phyloP scores from a whole-genome alignment of 1,284 basidiomycete species.

The Mrakiaceae sp. region DNA sequence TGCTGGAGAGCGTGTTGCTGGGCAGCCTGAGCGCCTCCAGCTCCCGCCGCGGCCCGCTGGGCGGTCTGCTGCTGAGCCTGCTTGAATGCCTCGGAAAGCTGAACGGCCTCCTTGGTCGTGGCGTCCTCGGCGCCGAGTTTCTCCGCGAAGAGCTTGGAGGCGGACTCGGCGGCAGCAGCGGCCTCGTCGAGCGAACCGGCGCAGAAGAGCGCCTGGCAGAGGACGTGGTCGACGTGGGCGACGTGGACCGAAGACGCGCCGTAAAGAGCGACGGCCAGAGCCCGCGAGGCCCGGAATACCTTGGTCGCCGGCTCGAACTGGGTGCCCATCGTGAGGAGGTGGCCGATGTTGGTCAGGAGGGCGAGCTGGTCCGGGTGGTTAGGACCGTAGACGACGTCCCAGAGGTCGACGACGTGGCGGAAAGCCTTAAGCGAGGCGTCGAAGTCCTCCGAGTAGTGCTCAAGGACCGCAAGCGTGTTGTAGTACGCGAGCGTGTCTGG shows the following conservation, averaged over 20 bases:
- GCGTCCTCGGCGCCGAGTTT: slow-evolving; percentile 33
- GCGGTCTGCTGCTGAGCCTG: slow-evolving; percentile 30
- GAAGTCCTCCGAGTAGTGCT: slow-evolving; percentile 38
- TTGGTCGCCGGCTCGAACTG: slow-evolving; percentile 30
- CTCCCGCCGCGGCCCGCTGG: slow-evolving; percentile 20
- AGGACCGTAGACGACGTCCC: slow-evolving; percentile 42
- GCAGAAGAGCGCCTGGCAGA: slow-evolving; percentile 37
- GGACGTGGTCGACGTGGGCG: slow-evolving; percentile 32
- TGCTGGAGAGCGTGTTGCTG: slow-evolving; percentile 2
- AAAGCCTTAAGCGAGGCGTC: slow-evolving; percentile 39
- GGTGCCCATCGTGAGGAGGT: slow-evolving; percentile 32
- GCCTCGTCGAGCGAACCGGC: slow-evolving; percentile 33
- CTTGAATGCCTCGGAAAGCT: slow-evolving; percentile 32
- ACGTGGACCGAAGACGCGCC: slow-evolving; percentile 31
- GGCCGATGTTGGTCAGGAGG: slow-evolving; percentile 30
- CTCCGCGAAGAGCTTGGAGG: slow-evolving; percentile 35
- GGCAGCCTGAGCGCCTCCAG: slow-evolving; percentile 15
- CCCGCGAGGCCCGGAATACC: slow-evolving; percentile 29
- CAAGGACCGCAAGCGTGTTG: slow-evolving; percentile 45
- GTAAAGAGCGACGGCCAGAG: slow-evolving; percentile 26
- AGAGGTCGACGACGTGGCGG: slow-evolving; percentile 41
- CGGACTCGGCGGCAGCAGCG: slow-evolving; percentile 30
- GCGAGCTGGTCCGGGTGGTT: slow-evolving; percentile 41
- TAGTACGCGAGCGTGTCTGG: slow-evolving; percentile 44
- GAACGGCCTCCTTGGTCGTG: slow-evolving; percentile 36